Conservation (phyloP, 768 basidiomycete species). For the Naganishia onofrii region DNA sequence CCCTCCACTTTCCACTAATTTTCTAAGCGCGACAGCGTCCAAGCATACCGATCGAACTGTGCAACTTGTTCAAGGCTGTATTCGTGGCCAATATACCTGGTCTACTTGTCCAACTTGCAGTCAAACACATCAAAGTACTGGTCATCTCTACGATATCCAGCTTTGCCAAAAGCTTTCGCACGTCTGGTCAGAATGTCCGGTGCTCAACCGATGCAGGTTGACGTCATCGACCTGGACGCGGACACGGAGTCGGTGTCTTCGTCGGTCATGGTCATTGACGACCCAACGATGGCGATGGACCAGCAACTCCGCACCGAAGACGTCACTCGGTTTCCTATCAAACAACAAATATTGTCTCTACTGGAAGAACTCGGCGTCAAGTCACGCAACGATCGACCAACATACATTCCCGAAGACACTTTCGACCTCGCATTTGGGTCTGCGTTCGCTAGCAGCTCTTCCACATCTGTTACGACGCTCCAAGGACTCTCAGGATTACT, state of each 20-base stretch:
- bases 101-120: neutral
- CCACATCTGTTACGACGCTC: neutral
- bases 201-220: conserved; percentile 25
- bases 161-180: conserved; percentile 6
- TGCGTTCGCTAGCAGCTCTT: neutral
- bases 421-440: conserved; percentile 12
- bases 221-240: conserved; percentile 21
- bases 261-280: conserved; percentile 21
- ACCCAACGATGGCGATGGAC: neutral
- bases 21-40: conserved; percentile 9
- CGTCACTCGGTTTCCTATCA: conserved; percentile 4
- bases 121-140: conserved; percentile 22
- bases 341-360: conserved; percentile 3
- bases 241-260: conserved; percentile 16
- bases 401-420: neutral
- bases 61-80: neutral
- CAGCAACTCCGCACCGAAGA: neutral
- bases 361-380: conserved; percentile 21
- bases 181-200: conserved; percentile 5
- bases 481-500: conserved; percentile 61
- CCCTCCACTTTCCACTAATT: conserved; percentile 21
- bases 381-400: conserved; percentile 6
- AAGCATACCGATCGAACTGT: conserved; percentile 3
- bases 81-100: neutral
- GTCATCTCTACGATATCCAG: conserved; percentile 12